A percentile compares a stretch with the other conserved stretches of the same genome.
Conservation (phyloP, 139 green algal species). For the Desmodesmus armatus region DNA sequence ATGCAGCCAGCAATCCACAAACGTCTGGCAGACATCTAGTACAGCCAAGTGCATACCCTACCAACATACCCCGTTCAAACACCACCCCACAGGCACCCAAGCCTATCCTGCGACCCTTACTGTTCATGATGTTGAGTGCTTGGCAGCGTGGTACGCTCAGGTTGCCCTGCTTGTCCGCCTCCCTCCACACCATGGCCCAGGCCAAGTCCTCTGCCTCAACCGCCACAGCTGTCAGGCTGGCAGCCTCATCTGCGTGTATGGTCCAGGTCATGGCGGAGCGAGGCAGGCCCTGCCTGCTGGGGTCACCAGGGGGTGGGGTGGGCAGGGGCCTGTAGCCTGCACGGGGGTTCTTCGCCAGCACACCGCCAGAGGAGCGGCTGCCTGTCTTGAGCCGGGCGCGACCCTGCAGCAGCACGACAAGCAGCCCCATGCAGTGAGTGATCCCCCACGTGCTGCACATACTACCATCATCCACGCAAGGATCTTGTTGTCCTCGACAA, state of each 20-base stretch:
- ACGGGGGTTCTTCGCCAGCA: constrained; percentile 59
- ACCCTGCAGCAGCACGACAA: background rate
- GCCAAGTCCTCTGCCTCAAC: constrained; percentile 32
- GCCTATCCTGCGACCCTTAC: too few relatives aligned
- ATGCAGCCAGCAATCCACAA: background rate
- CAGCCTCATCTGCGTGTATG: constrained; percentile 51
- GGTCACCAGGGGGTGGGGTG: constrained; percentile 51
- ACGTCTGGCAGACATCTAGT: too few relatives aligned
- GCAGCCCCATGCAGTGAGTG: background rate
- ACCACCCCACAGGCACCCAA: too few relatives aligned
- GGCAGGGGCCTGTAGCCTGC: constrained; percentile 59
- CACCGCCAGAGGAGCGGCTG: constrained; percentile 41
- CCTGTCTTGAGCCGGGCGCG: constrained; percentile 58
- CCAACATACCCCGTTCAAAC: too few relatives aligned
- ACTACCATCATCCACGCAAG: too few relatives aligned
- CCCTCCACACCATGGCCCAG: constrained; percentile 51
- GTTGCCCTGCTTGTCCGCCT: constrained; percentile 55
- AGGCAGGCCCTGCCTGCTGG: background rate
- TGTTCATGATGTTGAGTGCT: background rate
- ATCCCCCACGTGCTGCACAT: background rate
- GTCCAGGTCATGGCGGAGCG: constrained; percentile 60
- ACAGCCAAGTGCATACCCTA: too few relatives aligned
- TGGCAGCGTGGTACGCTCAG: constrained; percentile 32
- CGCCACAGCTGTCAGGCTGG: constrained; percentile 40
- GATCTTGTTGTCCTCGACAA: too few relatives aligned